A percentile compares a stretch with the other conserved stretches of the same genome.
Conservation (phyloP, 495 filamentous ascomycete species). For the Penicillium paradoxum region DNA sequence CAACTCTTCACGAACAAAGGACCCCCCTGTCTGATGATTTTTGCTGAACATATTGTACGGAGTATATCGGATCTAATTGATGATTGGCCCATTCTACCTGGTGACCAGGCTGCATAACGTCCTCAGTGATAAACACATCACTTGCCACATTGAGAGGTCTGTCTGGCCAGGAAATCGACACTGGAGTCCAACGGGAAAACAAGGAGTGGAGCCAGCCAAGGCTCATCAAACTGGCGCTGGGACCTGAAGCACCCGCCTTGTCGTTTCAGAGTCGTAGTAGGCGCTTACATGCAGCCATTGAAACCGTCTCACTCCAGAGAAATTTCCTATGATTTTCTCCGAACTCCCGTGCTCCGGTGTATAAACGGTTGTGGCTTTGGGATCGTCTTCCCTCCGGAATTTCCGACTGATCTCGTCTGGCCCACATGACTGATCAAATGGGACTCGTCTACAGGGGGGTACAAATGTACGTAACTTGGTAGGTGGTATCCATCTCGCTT, state of each 20-base stretch:
- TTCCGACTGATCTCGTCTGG: background rate
- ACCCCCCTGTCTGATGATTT: background rate
- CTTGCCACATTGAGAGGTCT: constrained; percentile 8
- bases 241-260: constrained; percentile 32
- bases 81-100: background rate
- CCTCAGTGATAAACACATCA: constrained; percentile 13
- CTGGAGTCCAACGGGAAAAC: constrained; percentile 12
- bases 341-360: constrained; percentile 3
- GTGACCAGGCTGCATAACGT: constrained; percentile 19
- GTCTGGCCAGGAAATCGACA: background rate
- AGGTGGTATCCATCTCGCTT: background rate
- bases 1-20: background rate
- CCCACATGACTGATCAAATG: constrained; percentile 13
- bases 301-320: constrained; percentile 11
- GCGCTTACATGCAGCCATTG: constrained; percentile 33
- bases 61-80: background rate
- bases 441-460: constrained; percentile 7
- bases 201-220: constrained; percentile 16
- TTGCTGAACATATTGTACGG: background rate
- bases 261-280: constrained; percentile 31
- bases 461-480: background rate
- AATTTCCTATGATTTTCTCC: constrained; percentile 16
- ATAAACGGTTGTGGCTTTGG: constrained; percentile 14
- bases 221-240: constrained; percentile 32
- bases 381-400: constrained; percentile 3